A percentile compares a stretch with the other conserved stretches of the same genome.
Evolutionary conservation across 805 yeast species (phyloP).

Genomic region (Jamesozyma lodderae): DNA sequence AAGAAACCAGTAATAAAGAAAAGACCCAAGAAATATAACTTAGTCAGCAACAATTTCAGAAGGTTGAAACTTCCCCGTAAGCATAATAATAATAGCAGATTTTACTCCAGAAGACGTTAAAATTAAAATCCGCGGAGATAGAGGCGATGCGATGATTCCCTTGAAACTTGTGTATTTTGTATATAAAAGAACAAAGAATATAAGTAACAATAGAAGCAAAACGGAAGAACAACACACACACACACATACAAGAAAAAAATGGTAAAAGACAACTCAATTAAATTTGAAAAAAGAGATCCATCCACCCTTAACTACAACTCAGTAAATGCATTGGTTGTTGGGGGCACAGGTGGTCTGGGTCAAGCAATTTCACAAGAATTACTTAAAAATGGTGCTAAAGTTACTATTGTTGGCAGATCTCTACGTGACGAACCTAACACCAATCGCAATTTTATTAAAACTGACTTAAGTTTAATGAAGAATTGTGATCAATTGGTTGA

Average conservation of each 20-base stretch:
- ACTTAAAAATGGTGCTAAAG: slow-evolving; percentile 26
- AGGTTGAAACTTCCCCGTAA: slow-evolving; percentile 44
- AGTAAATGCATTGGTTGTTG: slow-evolving; percentile 26
- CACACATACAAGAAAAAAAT: slow-evolving; percentile 1
- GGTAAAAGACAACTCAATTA: slow-evolving; percentile 3
- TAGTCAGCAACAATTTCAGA: slow-evolving; percentile 42
- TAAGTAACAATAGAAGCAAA: neutral
- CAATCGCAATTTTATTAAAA: slow-evolving; percentile 27
- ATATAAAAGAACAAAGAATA: neutral
- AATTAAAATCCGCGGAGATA: neutral
- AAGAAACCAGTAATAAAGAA: slow-evolving; percentile 14
- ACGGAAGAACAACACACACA: neutral
- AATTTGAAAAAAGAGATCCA: slow-evolving; percentile 2
- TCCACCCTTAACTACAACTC: slow-evolving; percentile 1
- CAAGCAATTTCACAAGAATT: slow-evolving; percentile 26
- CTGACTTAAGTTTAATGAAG: slow-evolving; percentile 29
- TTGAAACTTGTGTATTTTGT: neutral
- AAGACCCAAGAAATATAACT: slow-evolving; percentile 21
- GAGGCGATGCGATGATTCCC: neutral
- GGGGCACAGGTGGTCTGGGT: slow-evolving; percentile 37
- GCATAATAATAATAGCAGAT: slow-evolving; percentile 8
- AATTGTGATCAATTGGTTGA: slow-evolving; percentile 21
- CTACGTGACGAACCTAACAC: slow-evolving; percentile 25
- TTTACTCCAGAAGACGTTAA: slow-evolving; percentile 26
- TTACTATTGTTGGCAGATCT: slow-evolving; percentile 32